Evolutionary conservation across 208 protist species (phyloP), one percentile per base, ranked within the genome.

Genomic region (Acanthamoeba royreba): DNA sequence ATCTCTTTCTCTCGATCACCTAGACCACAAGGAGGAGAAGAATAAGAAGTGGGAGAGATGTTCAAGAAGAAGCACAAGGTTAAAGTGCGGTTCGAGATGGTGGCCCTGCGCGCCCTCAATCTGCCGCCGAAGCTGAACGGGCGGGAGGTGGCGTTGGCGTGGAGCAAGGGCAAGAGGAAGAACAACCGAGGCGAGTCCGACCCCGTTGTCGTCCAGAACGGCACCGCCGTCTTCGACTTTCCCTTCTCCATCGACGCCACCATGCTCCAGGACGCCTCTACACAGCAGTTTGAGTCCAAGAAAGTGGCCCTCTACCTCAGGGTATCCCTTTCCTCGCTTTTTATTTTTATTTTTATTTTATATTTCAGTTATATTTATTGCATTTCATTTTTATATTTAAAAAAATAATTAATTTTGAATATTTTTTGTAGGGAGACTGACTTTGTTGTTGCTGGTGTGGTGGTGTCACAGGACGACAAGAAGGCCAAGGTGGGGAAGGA

Each of bases 121-220:
- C 79, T 87, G 7, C 79, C 79, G 0, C 55, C 79, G 31, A 87
- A 87, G 79, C 45, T 87, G 11, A 61, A 87, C 25, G 79, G 79
- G 22, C 47, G 28, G 28, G 49, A 87, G 28, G 79, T 87, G 79
- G 13, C n/a, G 22, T 8, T 61, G n/a, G 7, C 79, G 17, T 87
- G 79, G 79, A 87, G 49, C n/a, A 87, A 87, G n/a, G 79, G 79
- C 79, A 87, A 87, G 79, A 87, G 49, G 79, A 87, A 87, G 28
- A 38, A 38, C 9, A 87, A 87, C 79, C 47, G 28, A 19, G 79
- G 79, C 45, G 79, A 52, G 19, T 63, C 79, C 2, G 25, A 58
- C 43, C 40, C 79, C 9, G 79, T n/a, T 11, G 79, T 87, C 31
- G 79, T 87, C 4, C 49, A 61, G 8, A 53, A 55, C 55, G 79